Conservation (phyloP, 2,329 filamentous ascomycete genomes). For the Neonectria faginata region DNA sequence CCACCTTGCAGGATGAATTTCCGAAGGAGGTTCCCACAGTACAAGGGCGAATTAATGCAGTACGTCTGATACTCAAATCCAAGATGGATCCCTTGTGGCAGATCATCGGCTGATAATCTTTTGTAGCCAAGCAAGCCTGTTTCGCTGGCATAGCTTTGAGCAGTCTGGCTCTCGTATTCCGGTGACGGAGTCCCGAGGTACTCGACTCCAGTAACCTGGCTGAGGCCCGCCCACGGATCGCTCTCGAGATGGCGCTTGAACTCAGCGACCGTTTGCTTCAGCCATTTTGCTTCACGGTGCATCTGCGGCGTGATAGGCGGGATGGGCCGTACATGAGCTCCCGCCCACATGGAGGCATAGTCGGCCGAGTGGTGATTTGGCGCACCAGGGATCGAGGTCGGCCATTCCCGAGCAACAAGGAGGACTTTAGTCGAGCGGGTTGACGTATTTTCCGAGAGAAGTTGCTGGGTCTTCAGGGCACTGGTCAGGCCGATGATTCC, state of each 20-base stretch:
- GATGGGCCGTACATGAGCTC: constrained; percentile 67
- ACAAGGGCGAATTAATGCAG: constrained; percentile 67
- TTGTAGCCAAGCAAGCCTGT: constrained; percentile 46
- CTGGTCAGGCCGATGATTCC: constrained; percentile 65
- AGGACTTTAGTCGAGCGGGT: constrained; percentile 34
- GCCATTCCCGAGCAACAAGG: constrained; percentile 51
- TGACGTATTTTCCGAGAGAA: constrained; percentile 20
- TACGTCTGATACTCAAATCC: constrained; percentile 66
- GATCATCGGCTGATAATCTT: constrained; percentile 49
- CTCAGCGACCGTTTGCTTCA: constrained; percentile 45
- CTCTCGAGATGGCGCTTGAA: constrained; percentile 38
- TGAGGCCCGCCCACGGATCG: constrained; percentile 57
- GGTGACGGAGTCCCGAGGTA: constrained; percentile 60
- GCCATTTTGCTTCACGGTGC: constrained; percentile 48
- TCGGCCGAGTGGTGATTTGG: constrained; percentile 50
- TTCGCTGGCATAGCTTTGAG: constrained; percentile 42
- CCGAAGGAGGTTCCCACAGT: constrained; percentile 55
- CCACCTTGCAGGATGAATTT: constrained; percentile 49
- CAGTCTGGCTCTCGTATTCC: constrained; percentile 52
- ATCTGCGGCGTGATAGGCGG: constrained; percentile 52
- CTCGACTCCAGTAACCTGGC: constrained; percentile 62
- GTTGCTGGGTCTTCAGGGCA: constrained; percentile 58
- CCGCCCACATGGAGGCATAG: constrained; percentile 69
- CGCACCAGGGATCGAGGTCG: constrained; percentile 48
- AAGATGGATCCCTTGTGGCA: constrained; percentile 57